Conservation (phyloP, 345 rosid genomes). For the Corchorus capsularis region DNA sequence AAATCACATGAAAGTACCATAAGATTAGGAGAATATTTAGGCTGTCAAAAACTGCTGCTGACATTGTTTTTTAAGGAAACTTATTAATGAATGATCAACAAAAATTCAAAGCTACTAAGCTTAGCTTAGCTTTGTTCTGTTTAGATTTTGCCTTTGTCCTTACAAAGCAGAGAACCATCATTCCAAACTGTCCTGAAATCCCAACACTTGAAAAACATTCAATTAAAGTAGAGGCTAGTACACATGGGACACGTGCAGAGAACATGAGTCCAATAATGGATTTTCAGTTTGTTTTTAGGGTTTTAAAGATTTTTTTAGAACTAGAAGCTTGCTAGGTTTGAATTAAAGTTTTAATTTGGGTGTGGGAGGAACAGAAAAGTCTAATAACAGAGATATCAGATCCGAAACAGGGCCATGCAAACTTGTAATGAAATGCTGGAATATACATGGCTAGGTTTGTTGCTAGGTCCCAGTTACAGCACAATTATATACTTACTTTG, state of each 20-base stretch:
- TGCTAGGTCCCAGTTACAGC: constrained; percentile 16
- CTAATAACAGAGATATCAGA: background rate
- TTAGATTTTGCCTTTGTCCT: constrained; percentile 12
- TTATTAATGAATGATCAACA: too few relatives aligned
- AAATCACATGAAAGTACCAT: background rate
- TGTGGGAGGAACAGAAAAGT: too few relatives aligned
- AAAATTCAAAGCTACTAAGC: background rate
- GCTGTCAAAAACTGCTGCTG: background rate
- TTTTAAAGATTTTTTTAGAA: background rate
- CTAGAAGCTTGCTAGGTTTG: background rate
- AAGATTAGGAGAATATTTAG: constrained; percentile 10
- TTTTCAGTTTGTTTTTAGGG: constrained; percentile 17
- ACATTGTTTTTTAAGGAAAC: background rate
- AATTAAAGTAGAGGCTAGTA: background rate
- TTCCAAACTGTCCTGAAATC: constrained; percentile 13
- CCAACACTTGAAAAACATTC: constrained; percentile 2
- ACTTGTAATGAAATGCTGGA: background rate
- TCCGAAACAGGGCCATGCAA: background rate
- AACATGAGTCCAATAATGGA: constrained; percentile 18
- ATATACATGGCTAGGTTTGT: background rate
- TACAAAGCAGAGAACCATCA: constrained; percentile 6
- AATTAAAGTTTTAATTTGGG: background rate
- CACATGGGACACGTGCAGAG: constrained; percentile 20
- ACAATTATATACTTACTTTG: too few relatives aligned
- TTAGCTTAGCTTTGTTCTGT: constrained; percentile 4